A percentile compares a stretch with the other conserved stretches of the same genome.
phyloP scores from a whole-genome alignment of 2,329 filamentous ascomycete species.

The Myriosclerotinia duriaeana region DNA sequence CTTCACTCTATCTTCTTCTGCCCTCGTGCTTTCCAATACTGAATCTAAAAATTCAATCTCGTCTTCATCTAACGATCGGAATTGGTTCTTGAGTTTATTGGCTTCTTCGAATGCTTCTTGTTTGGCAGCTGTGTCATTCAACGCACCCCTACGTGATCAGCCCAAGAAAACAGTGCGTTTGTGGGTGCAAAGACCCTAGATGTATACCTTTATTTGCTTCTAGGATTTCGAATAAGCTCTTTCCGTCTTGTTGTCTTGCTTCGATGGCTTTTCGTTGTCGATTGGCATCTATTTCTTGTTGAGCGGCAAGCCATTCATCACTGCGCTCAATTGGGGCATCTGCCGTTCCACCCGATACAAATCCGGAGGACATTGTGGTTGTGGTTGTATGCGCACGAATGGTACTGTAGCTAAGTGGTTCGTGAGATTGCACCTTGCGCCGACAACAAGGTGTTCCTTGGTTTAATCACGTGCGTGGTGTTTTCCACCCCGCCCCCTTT shows the following conservation, averaged over 20 bases:
- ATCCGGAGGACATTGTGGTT: slow-evolving; percentile 47
- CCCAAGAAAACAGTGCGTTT: slow-evolving; percentile 15
- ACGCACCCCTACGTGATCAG: slow-evolving; percentile 41
- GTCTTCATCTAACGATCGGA: slow-evolving; percentile 73
- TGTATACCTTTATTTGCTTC: slow-evolving; percentile 75
- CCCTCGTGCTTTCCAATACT: slow-evolving; percentile 50
- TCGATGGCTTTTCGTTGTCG: slow-evolving; percentile 41
- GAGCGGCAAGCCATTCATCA: slow-evolving; percentile 41
- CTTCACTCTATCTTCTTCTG: slow-evolving; percentile 55
- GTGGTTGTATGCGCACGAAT: slow-evolving; percentile 16
- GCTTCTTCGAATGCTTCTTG: slow-evolving; percentile 80
- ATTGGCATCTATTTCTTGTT: slow-evolving; percentile 44
- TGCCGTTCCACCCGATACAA: slow-evolving; percentile 51
- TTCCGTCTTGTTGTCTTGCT: slow-evolving; percentile 47
- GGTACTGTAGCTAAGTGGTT: neutral
- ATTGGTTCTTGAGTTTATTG: slow-evolving; percentile 71
- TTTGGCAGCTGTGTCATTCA: slow-evolving; percentile 61
- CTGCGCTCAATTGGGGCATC: slow-evolving; percentile 46
- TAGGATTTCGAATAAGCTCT: slow-evolving; percentile 69
- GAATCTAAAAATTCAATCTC: slow-evolving; percentile 73
- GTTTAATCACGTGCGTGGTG: neutral
- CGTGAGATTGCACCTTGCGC: slow-evolving; percentile 11
- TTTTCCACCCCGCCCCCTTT: neutral
- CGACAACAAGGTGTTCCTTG: neutral
- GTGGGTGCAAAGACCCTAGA: slow-evolving; percentile 20